phyloP scores from a whole-genome alignment of 352 stramenopile species.

The Globisporangium paddicum region DNA sequence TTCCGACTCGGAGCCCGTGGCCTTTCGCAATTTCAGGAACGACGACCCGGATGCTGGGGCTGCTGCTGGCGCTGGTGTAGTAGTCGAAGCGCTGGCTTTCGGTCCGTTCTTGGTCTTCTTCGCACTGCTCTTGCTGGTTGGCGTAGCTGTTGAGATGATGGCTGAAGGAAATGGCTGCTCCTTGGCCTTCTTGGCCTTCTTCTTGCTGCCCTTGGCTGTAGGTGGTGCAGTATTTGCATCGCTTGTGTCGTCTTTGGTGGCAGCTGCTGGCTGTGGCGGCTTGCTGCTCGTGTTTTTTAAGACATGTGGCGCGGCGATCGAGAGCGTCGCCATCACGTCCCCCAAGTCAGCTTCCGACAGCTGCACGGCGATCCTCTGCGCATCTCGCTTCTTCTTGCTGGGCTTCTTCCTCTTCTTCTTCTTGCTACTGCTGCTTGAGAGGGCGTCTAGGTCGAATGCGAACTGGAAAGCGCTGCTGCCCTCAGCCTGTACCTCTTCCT shows the following conservation, averaged over 20 bases:
- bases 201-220: constrained; percentile 9
- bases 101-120: constrained; percentile 3
- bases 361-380: background rate
- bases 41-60: constrained; percentile 11
- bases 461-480: constrained; percentile 8
- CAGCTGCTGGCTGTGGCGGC: background rate
- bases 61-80: background rate
- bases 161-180: too few species aligned
- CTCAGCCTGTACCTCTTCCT: too few species aligned
- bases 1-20: constrained; percentile 59
- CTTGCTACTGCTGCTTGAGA: background rate
- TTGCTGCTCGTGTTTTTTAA: background rate
- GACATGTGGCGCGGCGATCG: background rate
- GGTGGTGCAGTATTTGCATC: background rate
- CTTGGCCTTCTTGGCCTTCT: background rate
- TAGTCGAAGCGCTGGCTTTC: background rate
- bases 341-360: background rate
- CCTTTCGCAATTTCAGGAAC: constrained; percentile 57
- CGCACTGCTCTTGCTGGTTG: constrained; percentile 2
- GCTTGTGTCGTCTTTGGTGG: background rate
- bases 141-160: background rate
- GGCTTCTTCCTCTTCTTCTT: constrained; percentile 18
- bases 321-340: background rate
- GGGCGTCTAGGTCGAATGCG: constrained; percentile 7
- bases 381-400: constrained; percentile 17